Evolutionary conservation across 371 early-diverging fungal genomes (phyloP).

Genomic region (Funneliformis caledonium): DNA sequence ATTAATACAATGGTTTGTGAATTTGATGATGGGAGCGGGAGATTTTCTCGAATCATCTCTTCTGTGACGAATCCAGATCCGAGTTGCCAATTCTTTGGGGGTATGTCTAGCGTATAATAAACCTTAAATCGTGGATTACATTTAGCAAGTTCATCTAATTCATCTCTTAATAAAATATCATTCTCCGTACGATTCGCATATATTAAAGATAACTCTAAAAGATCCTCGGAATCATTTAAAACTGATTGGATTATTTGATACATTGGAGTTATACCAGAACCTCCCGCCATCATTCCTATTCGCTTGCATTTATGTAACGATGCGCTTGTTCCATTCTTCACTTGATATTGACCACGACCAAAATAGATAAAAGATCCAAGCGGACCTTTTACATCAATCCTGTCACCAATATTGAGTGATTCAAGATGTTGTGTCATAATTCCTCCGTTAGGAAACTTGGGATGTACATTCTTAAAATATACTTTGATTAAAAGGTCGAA

Average conservation of each 20-base stretch:
- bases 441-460: constrained; percentile 56
- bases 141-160: constrained; percentile 45
- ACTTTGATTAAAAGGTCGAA: constrained; percentile 70
- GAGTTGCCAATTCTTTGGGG: constrained; percentile 48
- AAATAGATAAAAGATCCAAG: constrained; percentile 57
- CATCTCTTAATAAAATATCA: constrained; percentile 55
- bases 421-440: constrained; percentile 59
- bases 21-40: constrained; percentile 39
- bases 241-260: constrained; percentile 56
- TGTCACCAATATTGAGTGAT: constrained; percentile 57
- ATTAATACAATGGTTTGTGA: constrained; percentile 46
- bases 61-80: constrained; percentile 47
- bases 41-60: constrained; percentile 44
- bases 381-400: constrained; percentile 63
- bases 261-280: constrained; percentile 72
- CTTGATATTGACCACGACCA: constrained; percentile 48
- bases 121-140: constrained; percentile 46
- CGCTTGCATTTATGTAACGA: constrained; percentile 38
- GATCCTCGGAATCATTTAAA: constrained; percentile 43
- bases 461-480: constrained; percentile 52
- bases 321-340: constrained; percentile 35
- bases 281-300: constrained; percentile 63
- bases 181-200: constrained; percentile 54
- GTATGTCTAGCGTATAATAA: constrained; percentile 49
- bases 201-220: constrained; percentile 53